Conservation (phyloP, 2,329 filamentous ascomycete genomes). For the Phaeoacremonium minimum region DNA sequence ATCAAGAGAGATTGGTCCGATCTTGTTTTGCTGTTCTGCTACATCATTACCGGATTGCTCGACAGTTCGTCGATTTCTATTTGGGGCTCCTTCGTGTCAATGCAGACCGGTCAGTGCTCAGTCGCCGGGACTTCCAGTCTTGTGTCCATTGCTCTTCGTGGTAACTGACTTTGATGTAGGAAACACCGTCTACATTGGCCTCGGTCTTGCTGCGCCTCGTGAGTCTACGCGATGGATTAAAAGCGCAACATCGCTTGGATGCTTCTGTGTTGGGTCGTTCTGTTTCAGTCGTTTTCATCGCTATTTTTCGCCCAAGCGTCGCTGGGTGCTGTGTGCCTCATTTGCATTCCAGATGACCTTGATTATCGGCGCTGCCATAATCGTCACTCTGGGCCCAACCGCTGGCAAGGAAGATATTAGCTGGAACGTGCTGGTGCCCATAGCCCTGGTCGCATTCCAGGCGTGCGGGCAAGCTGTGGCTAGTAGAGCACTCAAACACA, state of each 20-base stretch:
- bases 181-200: slow-evolving; percentile 75
- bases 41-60: slow-evolving; percentile 71
- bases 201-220: slow-evolving; percentile 60
- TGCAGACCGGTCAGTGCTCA: slow-evolving; percentile 68
- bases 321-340: slow-evolving; percentile 61
- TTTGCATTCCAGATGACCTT: slow-evolving; percentile 49
- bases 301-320: slow-evolving; percentile 52
- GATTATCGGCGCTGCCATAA: slow-evolving; percentile 45
- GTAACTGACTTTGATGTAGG: slow-evolving; percentile 29
- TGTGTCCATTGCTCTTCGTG: background rate
- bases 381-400: slow-evolving; percentile 44
- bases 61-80: slow-evolving; percentile 73
- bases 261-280: slow-evolving; percentile 70
- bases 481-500: slow-evolving; percentile 64
- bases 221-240: slow-evolving; percentile 63
- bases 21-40: slow-evolving; percentile 65
- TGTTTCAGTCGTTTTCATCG: slow-evolving; percentile 68
- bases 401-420: slow-evolving; percentile 36
- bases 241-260: slow-evolving; percentile 63
- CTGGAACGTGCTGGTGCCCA: slow-evolving; percentile 61
- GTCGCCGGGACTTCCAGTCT: slow-evolving; percentile 4
- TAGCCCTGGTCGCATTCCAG: slow-evolving; percentile 71
- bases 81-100: slow-evolving; percentile 77
- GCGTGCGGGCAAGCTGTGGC: slow-evolving; percentile 74
- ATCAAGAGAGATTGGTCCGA: slow-evolving; percentile 62